phyloP scores from a whole-genome alignment of 306 rosid genomes.

The Echinosophora koreensis region DNA sequence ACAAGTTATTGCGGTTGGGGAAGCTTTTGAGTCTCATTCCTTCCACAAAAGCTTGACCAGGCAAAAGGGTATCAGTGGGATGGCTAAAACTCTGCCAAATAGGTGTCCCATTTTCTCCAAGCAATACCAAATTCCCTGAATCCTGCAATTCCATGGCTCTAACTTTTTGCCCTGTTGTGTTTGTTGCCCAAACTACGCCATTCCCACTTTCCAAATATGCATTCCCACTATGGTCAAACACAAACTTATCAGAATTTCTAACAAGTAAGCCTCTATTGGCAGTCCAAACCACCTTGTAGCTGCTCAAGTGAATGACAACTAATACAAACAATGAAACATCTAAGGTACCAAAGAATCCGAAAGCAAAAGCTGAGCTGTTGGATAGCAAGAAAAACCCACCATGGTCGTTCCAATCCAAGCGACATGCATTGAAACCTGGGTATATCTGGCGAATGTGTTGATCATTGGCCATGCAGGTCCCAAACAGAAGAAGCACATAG shows the following conservation, averaged over 20 bases:
- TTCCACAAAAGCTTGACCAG: constrained; percentile 70
- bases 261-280: constrained; percentile 79
- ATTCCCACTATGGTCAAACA: constrained; percentile 66
- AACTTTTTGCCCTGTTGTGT: constrained; percentile 57
- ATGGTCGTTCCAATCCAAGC: constrained; percentile 62
- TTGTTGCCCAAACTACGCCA: constrained; percentile 69
- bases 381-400: constrained; percentile 75
- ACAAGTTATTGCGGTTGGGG: constrained; percentile 63
- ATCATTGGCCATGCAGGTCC: constrained; percentile 56
- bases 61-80: constrained; percentile 89
- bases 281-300: constrained; percentile 72
- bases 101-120: constrained; percentile 48
- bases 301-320: constrained; percentile 63
- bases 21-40: constrained; percentile 82
- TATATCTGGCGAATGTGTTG: constrained; percentile 51
- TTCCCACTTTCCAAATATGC: constrained; percentile 56
- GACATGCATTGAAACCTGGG: constrained; percentile 68
- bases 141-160: constrained; percentile 65
- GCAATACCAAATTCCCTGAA: constrained; percentile 78
- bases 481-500: constrained; percentile 44
- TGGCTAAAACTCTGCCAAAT: constrained; percentile 88
- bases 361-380: constrained; percentile 64
- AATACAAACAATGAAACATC: constrained; percentile 74
- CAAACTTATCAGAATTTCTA: constrained; percentile 63
- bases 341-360: constrained; percentile 69